Base-by-base conservation (phyloP, 176 grass and related monocot genomes). In the Poa pratensis region DNA sequence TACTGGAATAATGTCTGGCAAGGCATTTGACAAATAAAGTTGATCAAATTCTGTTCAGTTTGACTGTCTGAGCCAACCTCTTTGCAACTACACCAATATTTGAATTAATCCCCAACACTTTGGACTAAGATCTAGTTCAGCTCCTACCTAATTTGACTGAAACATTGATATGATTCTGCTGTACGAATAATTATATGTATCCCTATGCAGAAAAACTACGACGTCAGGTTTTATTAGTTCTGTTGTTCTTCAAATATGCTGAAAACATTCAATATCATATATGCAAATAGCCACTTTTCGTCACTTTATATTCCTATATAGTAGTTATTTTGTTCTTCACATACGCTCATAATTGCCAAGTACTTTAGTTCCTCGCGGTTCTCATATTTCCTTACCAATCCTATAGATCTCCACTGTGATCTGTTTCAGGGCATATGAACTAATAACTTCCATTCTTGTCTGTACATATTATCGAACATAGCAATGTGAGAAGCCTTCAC, bases 201-300 rank as follows among this genome's bases (percentile, higher is more conserved):
- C 22, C 17, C 17, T 73, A 73, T 26, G 34, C 46, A 75, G 24
- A 40, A 40, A 18, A 58, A 30, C 26, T 76, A 6, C 10, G 23
- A 52, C 28, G 46, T 66, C 45, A 67, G 73, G 9, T 85, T 84
- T 27, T 76, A 51, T 60, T 62, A 35, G 43, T 84, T 35, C 70
- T 23, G 5, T 84, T 84, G 46, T 67, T 75, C 57, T 64, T 70
- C 13, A 18, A 14, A 26, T 76, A 37, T 43, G 74, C 57, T 75
- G 59, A 26, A 67, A 45, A 12, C 5, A 73, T 42, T 45, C 12
- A n/a, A 24, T 82, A 18, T 71, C 18, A 27, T 19, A 24, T 28
- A 60, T 59, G 26, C 19, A 20, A 42, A 71, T 58, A 58, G 26
- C 46, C 39, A 12, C 40, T 73, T 22, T 45, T 45, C 6, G 9